These are phyloP conservation scores for Antrodiella citrinella DNA, from an alignment of 768 basidiomycete genomes.

Conservation along the genomic window DNA sequence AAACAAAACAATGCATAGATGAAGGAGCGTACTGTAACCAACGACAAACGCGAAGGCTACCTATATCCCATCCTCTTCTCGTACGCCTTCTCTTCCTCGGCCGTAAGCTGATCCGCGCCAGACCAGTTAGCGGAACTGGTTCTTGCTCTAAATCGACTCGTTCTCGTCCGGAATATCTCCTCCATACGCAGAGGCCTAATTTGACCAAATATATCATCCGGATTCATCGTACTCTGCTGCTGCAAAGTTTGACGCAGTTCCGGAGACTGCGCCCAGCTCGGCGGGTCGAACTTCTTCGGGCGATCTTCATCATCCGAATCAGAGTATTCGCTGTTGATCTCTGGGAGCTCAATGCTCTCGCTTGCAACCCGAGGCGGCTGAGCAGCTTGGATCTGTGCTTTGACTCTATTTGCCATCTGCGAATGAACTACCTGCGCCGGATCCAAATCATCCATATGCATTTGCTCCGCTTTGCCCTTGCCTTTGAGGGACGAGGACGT, in stretches of 20 bases:
- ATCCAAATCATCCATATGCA: slow-evolving; percentile 37
- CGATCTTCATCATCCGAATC: slow-evolving; percentile 86
- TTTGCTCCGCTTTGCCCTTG: slow-evolving; percentile 39
- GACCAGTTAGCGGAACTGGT: slow-evolving; percentile 96
- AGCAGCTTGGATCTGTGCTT: slow-evolving; percentile 58
- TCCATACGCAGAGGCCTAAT: slow-evolving; percentile 87
- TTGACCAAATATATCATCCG: slow-evolving; percentile 87
- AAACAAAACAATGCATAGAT: background rate
- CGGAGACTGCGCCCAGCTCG: slow-evolving; percentile 90
- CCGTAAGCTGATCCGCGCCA: slow-evolving; percentile 81
- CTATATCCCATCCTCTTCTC: slow-evolving; percentile 85
- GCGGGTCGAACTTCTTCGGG: slow-evolving; percentile 62
- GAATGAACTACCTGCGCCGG: slow-evolving; percentile 57
- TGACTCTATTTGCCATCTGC: slow-evolving; percentile 66
- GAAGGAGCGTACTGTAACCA: no score
- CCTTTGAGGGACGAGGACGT: slow-evolving; percentile 31
- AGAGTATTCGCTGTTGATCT: slow-evolving; percentile 95
- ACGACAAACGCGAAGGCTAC: no score
- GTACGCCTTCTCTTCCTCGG: slow-evolving; percentile 81
- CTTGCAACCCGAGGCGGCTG: slow-evolving; percentile 36
- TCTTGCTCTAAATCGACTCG: slow-evolving; percentile 78
- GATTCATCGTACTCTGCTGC: slow-evolving; percentile 80
- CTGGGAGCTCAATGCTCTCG: slow-evolving; percentile 86
- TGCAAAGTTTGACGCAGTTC: slow-evolving; percentile 72
- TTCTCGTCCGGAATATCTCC: slow-evolving; percentile 78